phyloP scores from a whole-genome alignment of 768 basidiomycete genomes.

The Mycena rebaudengoi region DNA sequence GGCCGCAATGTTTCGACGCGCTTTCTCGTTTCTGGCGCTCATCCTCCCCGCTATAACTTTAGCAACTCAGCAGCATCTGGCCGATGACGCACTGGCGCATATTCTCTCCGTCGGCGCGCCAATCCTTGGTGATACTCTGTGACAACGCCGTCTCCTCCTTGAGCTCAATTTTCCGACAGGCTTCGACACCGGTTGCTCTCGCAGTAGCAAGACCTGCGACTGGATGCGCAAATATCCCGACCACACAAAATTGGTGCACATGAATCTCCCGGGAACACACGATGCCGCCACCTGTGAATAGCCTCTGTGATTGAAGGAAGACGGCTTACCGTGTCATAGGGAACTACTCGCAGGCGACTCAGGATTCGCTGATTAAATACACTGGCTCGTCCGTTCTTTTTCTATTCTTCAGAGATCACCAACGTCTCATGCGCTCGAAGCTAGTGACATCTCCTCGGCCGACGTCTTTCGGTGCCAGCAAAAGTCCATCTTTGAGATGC shows the following conservation, averaged over 20 bases:
- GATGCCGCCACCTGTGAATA: conserved; percentile 36
- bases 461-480: conserved; percentile 23
- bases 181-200: conserved; percentile 27
- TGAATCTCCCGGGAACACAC: conserved; percentile 42
- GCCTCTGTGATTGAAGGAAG: no score
- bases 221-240: conserved; percentile 36
- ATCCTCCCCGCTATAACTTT: not conserved
- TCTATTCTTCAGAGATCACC: not conserved
- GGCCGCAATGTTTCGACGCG: conserved; percentile 1
- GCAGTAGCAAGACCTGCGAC: conserved; percentile 27
- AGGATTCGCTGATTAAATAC: conserved; percentile 30
- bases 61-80: conserved; percentile 21
- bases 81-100: conserved; percentile 22
- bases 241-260: conserved; percentile 31
- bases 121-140: conserved; percentile 23
- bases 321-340: no score
- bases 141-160: not conserved
- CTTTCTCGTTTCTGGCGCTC: not conserved
- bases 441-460: conserved; percentile 14
- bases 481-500: conserved; percentile 21
- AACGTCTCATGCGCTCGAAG: not conserved
- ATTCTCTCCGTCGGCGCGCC: conserved; percentile 31
- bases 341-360: conserved; percentile 34
- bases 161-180: conserved; percentile 14
- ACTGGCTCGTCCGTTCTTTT: conserved; percentile 27